A percentile compares a stretch with the other conserved stretches of the same genome.
Conservation (phyloP, 2,329 filamentous ascomycete species). For the Claviceps sp. region DNA sequence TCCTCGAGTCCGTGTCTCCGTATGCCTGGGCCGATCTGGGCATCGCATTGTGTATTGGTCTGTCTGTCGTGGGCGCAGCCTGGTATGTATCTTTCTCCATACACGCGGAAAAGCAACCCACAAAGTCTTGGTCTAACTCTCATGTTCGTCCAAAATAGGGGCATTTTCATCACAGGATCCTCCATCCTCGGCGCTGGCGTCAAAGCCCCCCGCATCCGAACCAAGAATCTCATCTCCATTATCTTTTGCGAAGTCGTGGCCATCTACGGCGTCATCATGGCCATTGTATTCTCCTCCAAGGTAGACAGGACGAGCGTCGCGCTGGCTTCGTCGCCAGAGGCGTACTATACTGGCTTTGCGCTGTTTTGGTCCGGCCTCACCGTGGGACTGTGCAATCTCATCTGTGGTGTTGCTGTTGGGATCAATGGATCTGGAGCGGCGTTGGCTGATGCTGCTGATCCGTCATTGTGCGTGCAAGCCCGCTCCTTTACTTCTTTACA, state of each 20-base stretch:
- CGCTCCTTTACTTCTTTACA: background rate
- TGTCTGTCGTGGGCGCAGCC: conserved; percentile 93
- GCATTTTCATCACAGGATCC: conserved; percentile 96
- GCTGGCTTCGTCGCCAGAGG: conserved; percentile 56
- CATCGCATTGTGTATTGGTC: conserved; percentile 85
- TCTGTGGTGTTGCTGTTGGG: conserved; percentile 91
- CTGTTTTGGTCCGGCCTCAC: conserved; percentile 94
- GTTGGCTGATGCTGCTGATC: conserved; percentile 86
- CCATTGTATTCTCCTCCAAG: conserved; percentile 93
- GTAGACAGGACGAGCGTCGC: conserved; percentile 52
- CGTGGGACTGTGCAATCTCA: conserved; percentile 87
- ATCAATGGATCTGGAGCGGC: conserved; percentile 98
- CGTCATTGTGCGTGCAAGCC: conserved; percentile 57
- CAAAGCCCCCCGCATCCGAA: conserved; percentile 91
- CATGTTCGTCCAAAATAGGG: conserved; percentile 42
- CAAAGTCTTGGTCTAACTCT: background rate
- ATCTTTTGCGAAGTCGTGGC: conserved; percentile 99
- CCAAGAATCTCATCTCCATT: conserved; percentile 98
- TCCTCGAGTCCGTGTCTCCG: conserved; percentile 86
- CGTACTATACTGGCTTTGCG: conserved; percentile 90
- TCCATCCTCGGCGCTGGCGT: conserved; percentile 96
- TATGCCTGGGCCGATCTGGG: conserved; percentile 87
- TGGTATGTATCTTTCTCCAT: conserved; percentile 47
- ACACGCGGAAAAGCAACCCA: background rate
- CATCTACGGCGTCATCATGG: conserved; percentile 99